These are phyloP conservation scores for Albifimbria verrucaria DNA, from an alignment of 2,329 filamentous ascomycete species.

Conservation along the genomic window DNA sequence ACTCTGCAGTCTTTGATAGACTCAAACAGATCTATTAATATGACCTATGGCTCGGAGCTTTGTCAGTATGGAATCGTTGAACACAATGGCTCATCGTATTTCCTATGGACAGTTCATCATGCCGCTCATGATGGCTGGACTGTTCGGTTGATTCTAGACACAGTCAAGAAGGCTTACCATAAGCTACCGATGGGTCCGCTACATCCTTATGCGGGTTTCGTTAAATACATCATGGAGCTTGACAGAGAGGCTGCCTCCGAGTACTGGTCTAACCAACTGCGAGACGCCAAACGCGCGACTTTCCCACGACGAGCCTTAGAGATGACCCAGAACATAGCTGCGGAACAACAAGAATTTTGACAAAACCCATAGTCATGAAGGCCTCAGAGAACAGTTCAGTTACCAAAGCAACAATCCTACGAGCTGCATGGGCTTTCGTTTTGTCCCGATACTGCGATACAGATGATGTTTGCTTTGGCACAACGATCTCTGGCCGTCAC, in stretches of 20 bases:
- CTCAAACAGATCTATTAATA: background rate
- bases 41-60: background rate
- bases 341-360: background rate
- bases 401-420: background rate
- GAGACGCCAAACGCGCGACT: background rate
- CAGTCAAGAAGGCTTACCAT: conserved; percentile 7
- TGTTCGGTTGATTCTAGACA: conserved; percentile 31
- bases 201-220: background rate
- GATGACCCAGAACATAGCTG: background rate
- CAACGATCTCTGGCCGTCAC: background rate
- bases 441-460: conserved; percentile 1
- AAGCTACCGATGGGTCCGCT: background rate
- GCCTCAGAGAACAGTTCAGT: background rate
- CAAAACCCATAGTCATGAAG: background rate
- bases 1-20: background rate
- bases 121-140: conserved; percentile 50
- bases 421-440: background rate
- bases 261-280: background rate
- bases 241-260: background rate
- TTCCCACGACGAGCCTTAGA: background rate
- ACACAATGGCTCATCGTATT: background rate
- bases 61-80: background rate
- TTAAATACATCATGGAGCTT: background rate
- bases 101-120: conserved; percentile 28
- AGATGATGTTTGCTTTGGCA: background rate